Percentiles rank a stretch among this genome's conserved stretches.
Conservation (phyloP, 257 asterid genomes). For the Capsicum rhomboideum region DNA sequence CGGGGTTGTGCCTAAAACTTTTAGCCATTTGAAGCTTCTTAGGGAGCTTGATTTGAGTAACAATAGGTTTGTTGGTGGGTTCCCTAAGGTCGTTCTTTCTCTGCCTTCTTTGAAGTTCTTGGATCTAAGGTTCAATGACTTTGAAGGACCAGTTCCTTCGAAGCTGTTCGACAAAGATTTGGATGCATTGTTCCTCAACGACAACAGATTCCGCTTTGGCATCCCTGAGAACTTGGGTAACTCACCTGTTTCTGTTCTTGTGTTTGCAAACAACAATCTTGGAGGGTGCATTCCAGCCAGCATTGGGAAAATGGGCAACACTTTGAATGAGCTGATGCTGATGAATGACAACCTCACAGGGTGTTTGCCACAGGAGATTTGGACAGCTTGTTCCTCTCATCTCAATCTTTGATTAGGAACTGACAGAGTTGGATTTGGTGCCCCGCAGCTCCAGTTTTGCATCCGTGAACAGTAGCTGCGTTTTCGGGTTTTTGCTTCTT, state of each 20-base stretch:
- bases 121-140: constrained; percentile 66
- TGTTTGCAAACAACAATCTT: constrained; percentile 55
- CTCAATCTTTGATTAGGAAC: too few species aligned
- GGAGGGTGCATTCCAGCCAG: constrained; percentile 65
- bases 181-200: constrained; percentile 61
- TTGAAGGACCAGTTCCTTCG: constrained; percentile 54
- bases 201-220: constrained; percentile 52
- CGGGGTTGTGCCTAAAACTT: constrained; percentile 42
- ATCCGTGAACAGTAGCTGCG: too few species aligned
- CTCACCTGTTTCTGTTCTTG: constrained; percentile 64
- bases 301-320: constrained; percentile 51
- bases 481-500: too few species aligned
- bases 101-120: constrained; percentile 43
- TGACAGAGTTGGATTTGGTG: too few species aligned
- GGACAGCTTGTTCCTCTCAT: too few species aligned
- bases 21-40: constrained; percentile 31
- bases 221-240: constrained; percentile 58
- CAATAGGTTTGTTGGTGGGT: constrained; percentile 62
- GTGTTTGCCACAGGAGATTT: constrained; percentile 54
- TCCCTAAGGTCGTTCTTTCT: constrained; percentile 49
- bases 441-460: too few species aligned
- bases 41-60: constrained; percentile 64
- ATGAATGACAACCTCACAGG: constrained; percentile 64
- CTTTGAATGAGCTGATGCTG: constrained; percentile 46
- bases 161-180: constrained; percentile 39